Conservation (phyloP, 306 rosid species). For the Trifolium subterraneum region DNA sequence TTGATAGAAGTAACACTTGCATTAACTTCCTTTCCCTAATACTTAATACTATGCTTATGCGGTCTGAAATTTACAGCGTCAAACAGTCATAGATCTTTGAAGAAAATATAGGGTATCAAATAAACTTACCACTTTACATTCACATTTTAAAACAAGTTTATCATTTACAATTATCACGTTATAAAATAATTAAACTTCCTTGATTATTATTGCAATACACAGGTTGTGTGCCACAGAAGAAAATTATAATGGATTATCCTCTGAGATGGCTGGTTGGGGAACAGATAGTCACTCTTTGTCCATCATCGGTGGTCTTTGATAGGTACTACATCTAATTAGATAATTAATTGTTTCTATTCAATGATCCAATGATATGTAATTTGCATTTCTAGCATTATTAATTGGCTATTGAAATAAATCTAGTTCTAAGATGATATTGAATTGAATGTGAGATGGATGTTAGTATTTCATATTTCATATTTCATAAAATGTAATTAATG, state of each 20-base stretch:
- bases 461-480: conserved; percentile 23
- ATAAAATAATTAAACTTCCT: not conserved
- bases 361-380: not conserved
- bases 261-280: conserved; percentile 42
- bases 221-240: conserved; percentile 62
- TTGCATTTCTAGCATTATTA: conserved; percentile 6
- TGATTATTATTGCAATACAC: conserved; percentile 20
- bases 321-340: conserved; percentile 46
- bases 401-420: conserved; percentile 2
- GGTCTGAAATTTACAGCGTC: conserved; percentile 47
- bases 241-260: conserved; percentile 66
- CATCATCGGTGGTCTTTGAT: conserved; percentile 55
- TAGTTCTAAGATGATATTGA: not conserved
- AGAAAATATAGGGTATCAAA: conserved; percentile 53
- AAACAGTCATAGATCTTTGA: conserved; percentile 52
- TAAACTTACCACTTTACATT: not conserved
- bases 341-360: not conserved
- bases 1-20: not conserved
- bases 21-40: not conserved
- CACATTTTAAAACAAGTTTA: not conserved
- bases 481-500: conserved; percentile 5
- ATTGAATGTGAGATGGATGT: conserved; percentile 8
- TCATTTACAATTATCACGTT: not conserved
- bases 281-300: conserved; percentile 51
- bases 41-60: not conserved